A percentile compares a stretch with the other conserved stretches of the same genome.
Evolutionary conservation across 2,329 filamentous ascomycete genomes (phyloP).

Genomic region (Trichoderma brevicompactum): DNA sequence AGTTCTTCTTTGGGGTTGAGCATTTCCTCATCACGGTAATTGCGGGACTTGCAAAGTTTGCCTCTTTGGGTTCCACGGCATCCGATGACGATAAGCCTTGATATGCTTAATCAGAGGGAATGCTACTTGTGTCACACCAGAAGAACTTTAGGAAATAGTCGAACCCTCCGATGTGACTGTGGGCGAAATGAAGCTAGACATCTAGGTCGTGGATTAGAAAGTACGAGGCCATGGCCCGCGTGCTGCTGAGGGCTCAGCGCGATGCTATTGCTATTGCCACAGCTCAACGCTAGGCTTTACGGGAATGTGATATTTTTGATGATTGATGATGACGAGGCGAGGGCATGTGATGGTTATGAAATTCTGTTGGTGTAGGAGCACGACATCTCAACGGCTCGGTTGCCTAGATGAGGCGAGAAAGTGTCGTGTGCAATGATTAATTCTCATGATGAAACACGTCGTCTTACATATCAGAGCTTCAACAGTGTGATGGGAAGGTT

Average conservation of each 20-base stretch:
- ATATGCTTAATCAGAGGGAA: background rate
- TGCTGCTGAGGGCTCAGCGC: background rate
- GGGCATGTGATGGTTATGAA: background rate
- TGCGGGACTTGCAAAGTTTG: background rate
- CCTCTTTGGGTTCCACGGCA: constrained; percentile 7
- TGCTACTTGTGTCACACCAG: background rate
- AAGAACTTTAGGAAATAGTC: background rate
- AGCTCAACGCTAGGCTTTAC: background rate
- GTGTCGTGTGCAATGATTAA: background rate
- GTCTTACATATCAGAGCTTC: constrained; percentile 1
- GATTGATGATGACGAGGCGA: constrained; percentile 8
- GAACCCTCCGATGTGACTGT: background rate
- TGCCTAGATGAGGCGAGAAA: background rate
- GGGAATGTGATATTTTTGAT: background rate
- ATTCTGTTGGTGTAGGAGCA: background rate
- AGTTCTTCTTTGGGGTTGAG: background rate
- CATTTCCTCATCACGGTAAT: background rate
- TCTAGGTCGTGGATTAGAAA: background rate
- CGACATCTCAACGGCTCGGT: background rate
- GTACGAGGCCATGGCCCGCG: background rate
- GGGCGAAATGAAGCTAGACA: background rate
- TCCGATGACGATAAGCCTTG: background rate
- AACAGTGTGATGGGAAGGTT: background rate
- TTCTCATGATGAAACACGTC: background rate
- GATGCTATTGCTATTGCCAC: constrained; percentile 6